These are phyloP conservation scores for Helicocarpus griseus DNA, from an alignment of 2,329 filamentous ascomycete genomes.

Conservation along the genomic window DNA sequence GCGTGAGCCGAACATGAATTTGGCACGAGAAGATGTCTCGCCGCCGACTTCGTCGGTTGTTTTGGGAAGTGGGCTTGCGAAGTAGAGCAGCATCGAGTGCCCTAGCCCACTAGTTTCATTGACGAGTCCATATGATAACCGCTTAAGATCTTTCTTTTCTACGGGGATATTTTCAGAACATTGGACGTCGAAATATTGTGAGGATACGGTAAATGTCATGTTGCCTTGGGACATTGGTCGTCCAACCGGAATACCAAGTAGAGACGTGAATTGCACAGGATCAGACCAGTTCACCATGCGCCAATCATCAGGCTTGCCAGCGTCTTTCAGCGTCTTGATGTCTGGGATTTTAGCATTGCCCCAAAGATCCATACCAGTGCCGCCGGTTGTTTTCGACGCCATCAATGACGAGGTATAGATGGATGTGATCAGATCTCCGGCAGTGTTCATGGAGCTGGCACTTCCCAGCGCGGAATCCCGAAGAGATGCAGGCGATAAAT, in stretches of 20 bases:
- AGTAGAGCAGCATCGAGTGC: background rate
- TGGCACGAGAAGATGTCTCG: background rate
- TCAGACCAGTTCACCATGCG: background rate
- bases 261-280: background rate
- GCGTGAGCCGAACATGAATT: slow-evolving; percentile 3
- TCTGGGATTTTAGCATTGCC: slow-evolving; percentile 1
- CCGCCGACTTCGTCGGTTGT: slow-evolving; percentile 1
- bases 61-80: background rate
- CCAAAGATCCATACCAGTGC: background rate
- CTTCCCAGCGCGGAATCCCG: background rate
- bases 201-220: background rate
- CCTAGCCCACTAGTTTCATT: background rate
- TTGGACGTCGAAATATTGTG: slow-evolving; percentile 1
- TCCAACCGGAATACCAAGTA: background rate
- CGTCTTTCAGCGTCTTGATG: background rate
- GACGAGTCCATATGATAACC: background rate
- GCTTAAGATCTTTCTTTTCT: background rate
- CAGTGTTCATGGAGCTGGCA: background rate
- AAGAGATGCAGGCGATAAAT: background rate
- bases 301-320: background rate
- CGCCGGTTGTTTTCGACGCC: background rate
- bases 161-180: background rate
- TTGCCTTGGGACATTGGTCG: background rate
- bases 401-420: slow-evolving; percentile 1
- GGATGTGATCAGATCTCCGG: background rate